These are phyloP conservation scores for Blastocystis hominis DNA, from an alignment of 352 stramenopile genomes.

Conservation along the genomic window DNA sequence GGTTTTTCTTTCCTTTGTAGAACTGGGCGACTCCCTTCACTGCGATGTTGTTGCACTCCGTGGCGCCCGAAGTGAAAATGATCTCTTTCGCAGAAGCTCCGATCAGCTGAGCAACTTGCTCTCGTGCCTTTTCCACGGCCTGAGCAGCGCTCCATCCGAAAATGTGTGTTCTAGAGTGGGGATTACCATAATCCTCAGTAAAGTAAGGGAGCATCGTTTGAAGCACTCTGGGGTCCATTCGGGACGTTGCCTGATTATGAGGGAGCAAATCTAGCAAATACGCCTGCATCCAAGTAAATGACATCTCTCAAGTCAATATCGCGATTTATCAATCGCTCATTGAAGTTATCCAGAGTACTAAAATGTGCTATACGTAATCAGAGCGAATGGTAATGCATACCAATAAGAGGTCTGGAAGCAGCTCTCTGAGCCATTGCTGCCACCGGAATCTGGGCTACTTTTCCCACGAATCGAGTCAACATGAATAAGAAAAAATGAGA, in stretches of 20 bases:
- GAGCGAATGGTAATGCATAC: constrained; percentile 45
- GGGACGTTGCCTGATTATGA: constrained; percentile 82
- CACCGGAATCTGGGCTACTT: background rate
- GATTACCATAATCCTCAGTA: constrained; percentile 88
- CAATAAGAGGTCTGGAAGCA: background rate
- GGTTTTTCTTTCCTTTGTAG: constrained; percentile 86
- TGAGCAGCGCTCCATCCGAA: constrained; percentile 94
- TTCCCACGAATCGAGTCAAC: background rate
- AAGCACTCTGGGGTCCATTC: constrained; percentile 90
- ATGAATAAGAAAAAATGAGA: background rate
- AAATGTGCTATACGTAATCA: constrained; percentile 53
- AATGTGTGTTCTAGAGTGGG: constrained; percentile 92
- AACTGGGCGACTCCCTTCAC: constrained; percentile 93
- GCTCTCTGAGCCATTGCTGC: background rate
- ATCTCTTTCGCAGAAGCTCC: constrained; percentile 90
- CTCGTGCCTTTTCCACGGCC: constrained; percentile 79
- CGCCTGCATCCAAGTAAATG: constrained; percentile 54
- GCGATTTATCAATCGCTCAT: constrained; percentile 45
- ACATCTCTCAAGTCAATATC: constrained; percentile 47
- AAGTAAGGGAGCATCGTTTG: constrained; percentile 96
- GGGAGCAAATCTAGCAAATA: background rate
- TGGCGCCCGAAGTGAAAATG: constrained; percentile 94
- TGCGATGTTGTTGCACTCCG: constrained; percentile 95
- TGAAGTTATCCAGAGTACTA: constrained; percentile 5
- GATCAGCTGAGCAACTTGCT: constrained; percentile 82